Evolutionary conservation across 2,329 filamentous ascomycete genomes (phyloP), one percentile per base, ranked within the genome.

Genomic region (Gaeumannomyces sp.): DNA sequence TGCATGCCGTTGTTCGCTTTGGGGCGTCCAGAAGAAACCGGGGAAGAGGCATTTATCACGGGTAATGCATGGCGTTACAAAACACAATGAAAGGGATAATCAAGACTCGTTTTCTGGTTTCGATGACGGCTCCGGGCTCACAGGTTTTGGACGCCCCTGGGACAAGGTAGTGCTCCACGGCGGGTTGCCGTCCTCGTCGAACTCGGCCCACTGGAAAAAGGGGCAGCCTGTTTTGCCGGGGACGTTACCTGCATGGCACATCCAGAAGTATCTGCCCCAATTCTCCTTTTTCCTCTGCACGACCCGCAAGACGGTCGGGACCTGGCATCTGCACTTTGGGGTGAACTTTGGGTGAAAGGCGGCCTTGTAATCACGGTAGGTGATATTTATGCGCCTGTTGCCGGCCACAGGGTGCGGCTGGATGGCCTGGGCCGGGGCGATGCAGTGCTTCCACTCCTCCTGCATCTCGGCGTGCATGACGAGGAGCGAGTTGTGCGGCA

Each of bases 381-480:
- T 99, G 73, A 99, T 85, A 73, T 98, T 98, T 70, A 99, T 93
- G 57, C 95, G 84, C 68, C 86, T 88, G 70, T 88, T 93, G 0
- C 89, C 89, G 0, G 93, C 85, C 1, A 97, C 74, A 0, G 93
- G 92, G 74, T 99, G 95, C 1, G 92, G 92, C 67, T 93, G 89
- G 66, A 98, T 90, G 4, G 88, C 86, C 61, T 83, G 81, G 0
- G 90, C 88, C 0, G 93, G 90, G 0, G 87, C 82, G 59, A 99
- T 90, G 69, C 86, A 85, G 75, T 99, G 95, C 75, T 97, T 98
- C 93, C 93, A 98, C 73, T 91, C 89, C 73, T 98, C 94, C 73
- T 98, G 94, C 92, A 97, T 98, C 73, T 96, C 92, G 0, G 94
- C 93, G 72, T 98, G 93, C 95, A 99, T 98, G 13, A 98, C 82